Evolutionary conservation across 345 rosid genomes (phyloP), one percentile per base, ranked within the genome.

Genomic region (Barbarea vulgaris): DNA sequence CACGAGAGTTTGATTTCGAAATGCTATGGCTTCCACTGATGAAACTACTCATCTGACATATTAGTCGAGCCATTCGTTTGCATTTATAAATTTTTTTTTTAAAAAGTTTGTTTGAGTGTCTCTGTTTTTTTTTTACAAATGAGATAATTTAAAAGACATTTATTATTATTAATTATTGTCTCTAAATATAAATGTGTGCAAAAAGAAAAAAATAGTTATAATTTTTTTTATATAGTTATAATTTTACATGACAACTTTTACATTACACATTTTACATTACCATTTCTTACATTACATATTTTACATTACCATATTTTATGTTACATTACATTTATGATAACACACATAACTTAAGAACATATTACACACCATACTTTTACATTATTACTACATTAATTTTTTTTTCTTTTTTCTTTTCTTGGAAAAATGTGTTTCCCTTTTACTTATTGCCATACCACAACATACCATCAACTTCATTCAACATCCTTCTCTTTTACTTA

Each of bases 391-490:
- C n/a, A n/a, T n/a, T n/a, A n/a, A n/a, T n/a, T n/a, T n/a, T n/a
- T n/a, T n/a, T n/a, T n/a, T n/a, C n/a, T n/a, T n/a, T n/a, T n/a
- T n/a, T n/a, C n/a, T n/a, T n/a, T n/a, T n/a, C n/a, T n/a, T n/a
- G n/a, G n/a, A n/a, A n/a, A n/a, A n/a, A n/a, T n/a, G n/a, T n/a
- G 14, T 36, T 36, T 36, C 41, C 11, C 2, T 15, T 14, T 48
- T 17, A 59, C 50, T 59, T 59, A 22, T 34, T 50, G 3, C 44
- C 11, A 30, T 69, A 69, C 44, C n/a, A n/a, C n/a, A n/a, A n/a
- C n/a, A 30, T 69, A 69, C 42, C 74, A 57, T 54, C 9, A 41
- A 19, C 64, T 28, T 44, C 50, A 18, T 69, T 69, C 64, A 37
- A 28, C 44, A 33, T 70, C 30, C 36, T n/a, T n/a, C n/a, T 67